Base-by-base conservation (phyloP, 495 filamentous ascomycete species). In the Mytilinidion resinicola region DNA sequence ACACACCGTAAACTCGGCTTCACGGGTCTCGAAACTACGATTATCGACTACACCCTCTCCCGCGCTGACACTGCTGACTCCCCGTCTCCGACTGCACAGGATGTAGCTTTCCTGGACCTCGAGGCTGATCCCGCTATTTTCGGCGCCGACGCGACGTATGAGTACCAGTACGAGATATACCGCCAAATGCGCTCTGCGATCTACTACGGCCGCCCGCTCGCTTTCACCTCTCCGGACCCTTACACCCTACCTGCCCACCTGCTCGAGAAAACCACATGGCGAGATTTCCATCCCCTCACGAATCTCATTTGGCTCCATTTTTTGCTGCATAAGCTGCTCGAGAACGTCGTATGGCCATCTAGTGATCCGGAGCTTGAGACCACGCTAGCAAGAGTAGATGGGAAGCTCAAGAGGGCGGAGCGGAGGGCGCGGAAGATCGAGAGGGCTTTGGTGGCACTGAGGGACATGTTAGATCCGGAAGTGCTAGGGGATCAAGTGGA, bases 41-140 rank as follows among this genome's bases (percentile, higher is more conserved):
- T 96, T 30, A 88, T 96, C 58, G 91, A 96, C 70, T 96, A 95
- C 68, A 91, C 90, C 1, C 81, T 95, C 38, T 95, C 89, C 0
- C 83, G 91, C 15, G 87, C 80, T 21, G 69, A 72, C n/a, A 63
- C 72, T 39, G 20, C 58, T 8, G 17, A 33, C 11, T 8, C 37
- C 4, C 9, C 20, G 21, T 3, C 30, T 35, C 33, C 39, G 8
- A 56, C 60, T 7, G 50, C 9, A 19, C 21, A 39, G 10, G 57
- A 61, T 4, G 60, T 73, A 12, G 73, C 71, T 15, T 75, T 68
- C 53, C 57, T 67, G 11, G 68, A 74, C 42, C 63, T 75, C 11
- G 59, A 66, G 15, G 62, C 51, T 17, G 69, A 74, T 42, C 37
- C 38, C 15, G 53, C 25, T 0, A 44, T 75, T 38, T 75, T 75